Conservation (phyloP, 108 stramenopile genomes). For the Nitzschia palea region DNA sequence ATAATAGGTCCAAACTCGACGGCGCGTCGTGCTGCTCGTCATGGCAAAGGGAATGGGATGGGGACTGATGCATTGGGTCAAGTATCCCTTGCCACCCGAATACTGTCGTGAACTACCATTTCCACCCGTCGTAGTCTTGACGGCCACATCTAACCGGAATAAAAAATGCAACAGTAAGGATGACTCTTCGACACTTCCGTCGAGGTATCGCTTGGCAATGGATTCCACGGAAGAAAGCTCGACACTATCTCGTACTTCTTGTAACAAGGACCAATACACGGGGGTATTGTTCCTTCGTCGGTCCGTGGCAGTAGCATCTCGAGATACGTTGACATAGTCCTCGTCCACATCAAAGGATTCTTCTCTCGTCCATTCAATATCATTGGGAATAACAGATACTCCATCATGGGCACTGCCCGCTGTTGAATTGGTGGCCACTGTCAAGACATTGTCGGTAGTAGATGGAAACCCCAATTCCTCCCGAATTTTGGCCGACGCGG, state of each 20-base stretch:
- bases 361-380: slow-evolving; percentile 37
- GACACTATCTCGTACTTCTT: background rate
- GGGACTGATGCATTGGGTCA: slow-evolving; percentile 70
- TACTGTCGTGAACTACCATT: background rate
- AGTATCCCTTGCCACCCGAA: slow-evolving; percentile 8
- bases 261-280: background rate
- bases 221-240: slow-evolving; percentile 13
- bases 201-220: slow-evolving; percentile 19
- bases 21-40: slow-evolving; percentile 33
- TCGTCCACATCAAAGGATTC: slow-evolving; percentile 43
- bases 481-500: slow-evolving; percentile 39
- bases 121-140: background rate
- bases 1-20: slow-evolving; percentile 60
- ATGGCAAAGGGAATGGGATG: slow-evolving; percentile 47
- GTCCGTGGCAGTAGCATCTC: background rate
- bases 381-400: background rate
- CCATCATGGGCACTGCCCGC: slow-evolving; percentile 7
- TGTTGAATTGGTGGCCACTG: slow-evolving; percentile 12
- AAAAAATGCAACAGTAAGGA: slow-evolving; percentile 27
- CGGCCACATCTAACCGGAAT: slow-evolving; percentile 36
- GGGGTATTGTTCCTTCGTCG: background rate
- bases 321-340: slow-evolving; percentile 30
- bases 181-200: slow-evolving; percentile 24
- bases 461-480: slow-evolving; percentile 43
- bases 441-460: slow-evolving; percentile 33